Evolutionary conservation across 306 rosid genomes (phyloP).

Genomic region (Cicer chorassanicum): DNA sequence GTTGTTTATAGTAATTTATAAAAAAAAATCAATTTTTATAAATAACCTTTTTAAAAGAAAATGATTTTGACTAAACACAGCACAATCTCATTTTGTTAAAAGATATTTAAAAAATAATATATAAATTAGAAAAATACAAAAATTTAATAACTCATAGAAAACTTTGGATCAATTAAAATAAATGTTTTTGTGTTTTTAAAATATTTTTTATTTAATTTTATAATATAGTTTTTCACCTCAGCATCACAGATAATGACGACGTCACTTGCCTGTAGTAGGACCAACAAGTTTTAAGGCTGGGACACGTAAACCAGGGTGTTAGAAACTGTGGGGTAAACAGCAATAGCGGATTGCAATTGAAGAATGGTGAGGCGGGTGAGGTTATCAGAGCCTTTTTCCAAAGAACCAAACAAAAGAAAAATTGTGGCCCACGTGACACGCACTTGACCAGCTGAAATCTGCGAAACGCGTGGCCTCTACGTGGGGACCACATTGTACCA

Average conservation of each 20-base stretch:
- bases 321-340: constrained; percentile 25
- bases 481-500: constrained; percentile 59
- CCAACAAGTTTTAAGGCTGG: background rate
- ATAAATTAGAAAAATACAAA: no score
- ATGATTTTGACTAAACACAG: no score
- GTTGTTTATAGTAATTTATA: no score
- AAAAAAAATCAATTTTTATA: no score
- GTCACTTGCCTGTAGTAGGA: constrained; percentile 56
- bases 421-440: constrained; percentile 68
- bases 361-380: constrained; percentile 40
- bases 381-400: constrained; percentile 31
- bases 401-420: constrained; percentile 41
- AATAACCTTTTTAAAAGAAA: no score
- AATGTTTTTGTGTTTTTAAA: no score
- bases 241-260: constrained; percentile 42
- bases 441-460: constrained; percentile 55
- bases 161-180: no score
- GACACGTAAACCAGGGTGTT: constrained; percentile 55
- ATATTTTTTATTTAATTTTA: constrained; percentile 12
- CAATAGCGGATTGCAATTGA: constrained; percentile 44
- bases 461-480: constrained; percentile 63
- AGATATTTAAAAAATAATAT: no score
- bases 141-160: no score
- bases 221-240: constrained; percentile 33
- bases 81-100: no score